Evolutionary conservation across 2,329 filamentous ascomycete species (phyloP).

Genomic region (Ilyonectria robusta): DNA sequence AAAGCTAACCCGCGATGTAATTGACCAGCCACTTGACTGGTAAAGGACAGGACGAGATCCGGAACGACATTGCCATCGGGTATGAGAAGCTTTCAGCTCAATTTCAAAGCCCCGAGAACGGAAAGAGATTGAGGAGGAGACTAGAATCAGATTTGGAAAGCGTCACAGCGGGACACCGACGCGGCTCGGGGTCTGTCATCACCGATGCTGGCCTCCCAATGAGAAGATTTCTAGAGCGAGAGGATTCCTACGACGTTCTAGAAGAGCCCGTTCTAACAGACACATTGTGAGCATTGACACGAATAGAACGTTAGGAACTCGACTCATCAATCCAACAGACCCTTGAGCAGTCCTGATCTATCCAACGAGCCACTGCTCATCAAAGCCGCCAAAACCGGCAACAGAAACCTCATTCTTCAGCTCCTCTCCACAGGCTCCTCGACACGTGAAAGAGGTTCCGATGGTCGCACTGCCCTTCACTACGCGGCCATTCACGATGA

Average conservation of each 20-base stretch:
- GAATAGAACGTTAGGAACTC: not conserved
- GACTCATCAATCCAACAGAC: not conserved
- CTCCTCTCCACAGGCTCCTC: not conserved
- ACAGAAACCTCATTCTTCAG: not conserved
- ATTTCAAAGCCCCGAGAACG: not conserved
- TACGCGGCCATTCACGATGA: not conserved
- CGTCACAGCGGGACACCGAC: not conserved
- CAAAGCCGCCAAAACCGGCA: not conserved
- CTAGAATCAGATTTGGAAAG: constrained; percentile 4
- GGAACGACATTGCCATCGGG: not conserved
- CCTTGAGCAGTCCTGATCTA: not conserved
- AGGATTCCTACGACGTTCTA: not conserved
- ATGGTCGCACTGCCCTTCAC: constrained; percentile 1
- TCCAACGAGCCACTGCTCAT: not conserved
- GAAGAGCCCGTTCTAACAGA: not conserved
- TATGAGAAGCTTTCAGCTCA: constrained; percentile 9
- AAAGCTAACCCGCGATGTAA: not conserved
- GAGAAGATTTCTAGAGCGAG: not conserved
- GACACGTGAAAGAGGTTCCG: not conserved
- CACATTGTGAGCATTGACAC: not conserved
- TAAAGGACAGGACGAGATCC: constrained; percentile 4
- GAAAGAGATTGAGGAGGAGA: not conserved
- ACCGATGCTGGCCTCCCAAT: not conserved
- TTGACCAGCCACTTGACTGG: not conserved
- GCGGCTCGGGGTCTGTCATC: not conserved